Evolutionary conservation across 164 flowering plant genomes (phyloP).

Genomic region (Chloranthus sessilifolius): DNA sequence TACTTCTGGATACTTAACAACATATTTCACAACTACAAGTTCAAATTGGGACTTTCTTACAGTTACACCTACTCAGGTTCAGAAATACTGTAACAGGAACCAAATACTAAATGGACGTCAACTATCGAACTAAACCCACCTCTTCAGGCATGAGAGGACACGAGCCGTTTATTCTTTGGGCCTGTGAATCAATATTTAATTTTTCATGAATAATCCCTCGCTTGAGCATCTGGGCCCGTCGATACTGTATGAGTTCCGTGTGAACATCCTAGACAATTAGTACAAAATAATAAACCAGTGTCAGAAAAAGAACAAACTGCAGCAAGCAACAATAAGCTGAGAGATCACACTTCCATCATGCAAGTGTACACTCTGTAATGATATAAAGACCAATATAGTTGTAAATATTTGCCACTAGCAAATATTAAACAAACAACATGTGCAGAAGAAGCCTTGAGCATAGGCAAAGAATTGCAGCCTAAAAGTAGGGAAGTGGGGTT

Average conservation of each 20-base stretch:
- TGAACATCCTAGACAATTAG: conserved; percentile 78
- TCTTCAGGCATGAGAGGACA: conserved; percentile 99
- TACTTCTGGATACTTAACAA: no score
- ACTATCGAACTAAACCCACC: conserved; percentile 28
- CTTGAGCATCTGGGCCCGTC: conserved; percentile 85
- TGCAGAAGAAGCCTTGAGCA: neutral
- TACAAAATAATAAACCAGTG: neutral
- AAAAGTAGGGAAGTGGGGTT: no score
- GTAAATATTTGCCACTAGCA: neutral
- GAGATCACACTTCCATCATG: neutral
- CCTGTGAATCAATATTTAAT: conserved; percentile 59
- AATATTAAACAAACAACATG: neutral
- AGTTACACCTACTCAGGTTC: no score
- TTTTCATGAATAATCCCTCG: conserved; percentile 55
- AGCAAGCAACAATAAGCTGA: neutral
- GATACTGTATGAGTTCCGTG: conserved; percentile 85
- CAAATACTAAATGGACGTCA: neutral
- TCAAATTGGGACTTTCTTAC: no score
- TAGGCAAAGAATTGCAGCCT: no score
- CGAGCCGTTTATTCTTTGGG: conserved; percentile 57
- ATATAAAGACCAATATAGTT: neutral
- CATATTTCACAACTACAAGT: no score
- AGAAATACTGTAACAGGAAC: neutral
- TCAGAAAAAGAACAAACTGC: conserved; percentile 7
- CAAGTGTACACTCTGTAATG: neutral